phyloP scores from a whole-genome alignment of 345 rosid species.

The Euclidium syriacum region DNA sequence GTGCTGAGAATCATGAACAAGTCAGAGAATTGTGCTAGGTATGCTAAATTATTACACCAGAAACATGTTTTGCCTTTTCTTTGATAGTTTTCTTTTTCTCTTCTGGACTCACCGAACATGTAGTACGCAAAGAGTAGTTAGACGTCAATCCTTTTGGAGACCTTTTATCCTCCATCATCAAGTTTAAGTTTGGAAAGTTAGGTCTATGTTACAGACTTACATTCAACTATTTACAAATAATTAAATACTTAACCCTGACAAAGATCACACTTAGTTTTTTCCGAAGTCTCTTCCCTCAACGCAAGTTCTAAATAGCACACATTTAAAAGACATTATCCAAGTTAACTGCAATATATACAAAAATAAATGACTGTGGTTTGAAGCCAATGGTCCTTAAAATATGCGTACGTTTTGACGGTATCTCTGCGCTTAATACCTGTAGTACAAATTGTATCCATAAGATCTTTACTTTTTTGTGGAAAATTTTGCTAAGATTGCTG shows the following conservation, averaged over 20 bases:
- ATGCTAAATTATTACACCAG: conserved; percentile 9
- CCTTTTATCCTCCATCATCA: not conserved
- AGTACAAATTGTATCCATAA: no score
- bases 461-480: no score
- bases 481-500: no score
- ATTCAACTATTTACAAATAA: not conserved
- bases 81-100: not conserved
- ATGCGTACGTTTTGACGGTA: no score
- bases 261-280: not conserved
- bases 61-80: conserved; percentile 18
- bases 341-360: no score
- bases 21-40: not conserved
- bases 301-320: no score
- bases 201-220: not conserved
- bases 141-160: no score
- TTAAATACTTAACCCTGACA: not conserved
- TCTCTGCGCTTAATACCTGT: no score
- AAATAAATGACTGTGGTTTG: no score
- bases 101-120: not conserved
- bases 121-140: conserved; percentile 8
- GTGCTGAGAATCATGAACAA: not conserved
- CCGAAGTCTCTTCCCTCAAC: not conserved
- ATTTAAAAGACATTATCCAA: no score
- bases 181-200: not conserved
- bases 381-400: no score